Conservation (phyloP, 768 basidiomycete genomes). For the Rubroboletus pulcherrimus region DNA sequence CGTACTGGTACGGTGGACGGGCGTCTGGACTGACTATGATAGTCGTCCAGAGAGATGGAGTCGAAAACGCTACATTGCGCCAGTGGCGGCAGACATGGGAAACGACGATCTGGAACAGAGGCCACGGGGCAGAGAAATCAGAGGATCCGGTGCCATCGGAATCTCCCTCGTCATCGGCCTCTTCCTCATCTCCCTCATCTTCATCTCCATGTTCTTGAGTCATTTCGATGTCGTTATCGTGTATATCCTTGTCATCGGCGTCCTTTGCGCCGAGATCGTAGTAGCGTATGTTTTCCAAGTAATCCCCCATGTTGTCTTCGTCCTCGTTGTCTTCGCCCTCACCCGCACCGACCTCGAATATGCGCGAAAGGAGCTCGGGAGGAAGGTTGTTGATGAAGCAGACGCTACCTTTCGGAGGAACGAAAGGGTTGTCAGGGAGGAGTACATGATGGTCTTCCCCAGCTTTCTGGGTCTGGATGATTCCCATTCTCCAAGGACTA, state of each 20-base stretch:
- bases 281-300: neutral
- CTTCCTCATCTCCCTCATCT: neutral
- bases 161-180: neutral
- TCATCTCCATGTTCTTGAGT: neutral
- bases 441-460: conserved; percentile 14
- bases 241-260: conserved; percentile 14
- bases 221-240: conserved; percentile 1
- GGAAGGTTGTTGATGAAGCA: conserved; percentile 54
- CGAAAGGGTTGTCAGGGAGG: conserved; percentile 45
- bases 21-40: conserved; percentile 28
- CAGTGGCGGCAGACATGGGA: conserved; percentile 63
- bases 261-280: conserved; percentile 35
- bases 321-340: conserved; percentile 34
- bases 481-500: conserved; percentile 2
- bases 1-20: conserved; percentile 42
- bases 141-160: conserved; percentile 5
- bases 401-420: conserved; percentile 37
- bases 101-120: conserved; percentile 49
- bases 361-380: conserved; percentile 52
- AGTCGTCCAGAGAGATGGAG: conserved; percentile 54
- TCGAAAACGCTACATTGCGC: conserved; percentile 50
- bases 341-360: conserved; percentile 47
- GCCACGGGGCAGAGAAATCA: conserved; percentile 1
- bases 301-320: conserved; percentile 30
- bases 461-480: neutral